Evolutionary conservation across 169 alveolate genomes (phyloP).

Genomic region (Plasmodium reichenowi): DNA sequence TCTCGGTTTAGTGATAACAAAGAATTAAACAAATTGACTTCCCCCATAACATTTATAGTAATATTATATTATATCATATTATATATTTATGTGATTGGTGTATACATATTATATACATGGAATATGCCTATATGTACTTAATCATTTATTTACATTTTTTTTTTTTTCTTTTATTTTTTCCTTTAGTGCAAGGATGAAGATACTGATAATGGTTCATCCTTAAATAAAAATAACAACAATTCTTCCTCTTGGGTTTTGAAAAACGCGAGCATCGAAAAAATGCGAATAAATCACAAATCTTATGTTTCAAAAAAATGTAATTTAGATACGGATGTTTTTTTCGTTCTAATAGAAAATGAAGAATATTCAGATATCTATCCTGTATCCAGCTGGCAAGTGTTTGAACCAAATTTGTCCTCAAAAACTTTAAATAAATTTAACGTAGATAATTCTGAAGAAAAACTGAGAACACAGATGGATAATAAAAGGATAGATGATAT

Average conservation of each 20-base stretch:
- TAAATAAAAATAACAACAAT: constrained; percentile 28
- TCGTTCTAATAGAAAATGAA: constrained; percentile 63
- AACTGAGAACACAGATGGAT: constrained; percentile 23
- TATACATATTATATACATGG: neutral
- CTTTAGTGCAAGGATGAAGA: constrained; percentile 57
- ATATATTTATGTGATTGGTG: constrained; percentile 1
- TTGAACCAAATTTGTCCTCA: constrained; percentile 71
- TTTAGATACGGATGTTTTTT: constrained; percentile 73
- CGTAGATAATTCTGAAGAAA: constrained; percentile 30
- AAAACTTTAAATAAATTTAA: constrained; percentile 39
- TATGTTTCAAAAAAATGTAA: constrained; percentile 74
- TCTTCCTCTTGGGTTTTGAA: constrained; percentile 61
- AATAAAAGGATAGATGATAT: constrained; percentile 73
- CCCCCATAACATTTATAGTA: constrained; percentile 74
- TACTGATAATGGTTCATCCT: neutral
- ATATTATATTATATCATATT: neutral
- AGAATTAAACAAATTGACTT: constrained; percentile 31
- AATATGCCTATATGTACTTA: neutral
- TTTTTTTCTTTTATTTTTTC: neutral
- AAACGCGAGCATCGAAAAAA: constrained; percentile 42
- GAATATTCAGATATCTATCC: constrained; percentile 75
- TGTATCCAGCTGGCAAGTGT: constrained; percentile 73
- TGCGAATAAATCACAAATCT: constrained; percentile 35
- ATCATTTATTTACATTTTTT: neutral
- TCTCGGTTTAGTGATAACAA: constrained; percentile 66